Evolutionary conservation across 805 yeast genomes (phyloP).

Genomic region (Suhomyces pyralidae): DNA sequence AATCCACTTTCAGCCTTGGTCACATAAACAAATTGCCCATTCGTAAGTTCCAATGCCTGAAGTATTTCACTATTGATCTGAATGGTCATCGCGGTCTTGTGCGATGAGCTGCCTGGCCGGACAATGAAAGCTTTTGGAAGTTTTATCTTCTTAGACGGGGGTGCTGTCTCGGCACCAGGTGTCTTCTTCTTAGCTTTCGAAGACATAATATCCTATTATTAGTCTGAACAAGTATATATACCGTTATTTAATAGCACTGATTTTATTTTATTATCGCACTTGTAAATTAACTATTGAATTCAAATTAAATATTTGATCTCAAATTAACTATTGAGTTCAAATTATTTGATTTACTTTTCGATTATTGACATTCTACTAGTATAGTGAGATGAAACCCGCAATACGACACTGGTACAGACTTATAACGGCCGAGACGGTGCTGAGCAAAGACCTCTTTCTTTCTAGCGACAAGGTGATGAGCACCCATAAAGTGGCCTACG

Average conservation of each 20-base stretch:
- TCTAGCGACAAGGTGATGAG: conserved; percentile 10
- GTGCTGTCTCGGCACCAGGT: conserved; percentile 9
- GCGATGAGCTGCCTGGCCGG: conserved; percentile 25
- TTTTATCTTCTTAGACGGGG: conserved; percentile 29
- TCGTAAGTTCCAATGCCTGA: conserved; percentile 43
- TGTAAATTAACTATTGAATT: too few species aligned
- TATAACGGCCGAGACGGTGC: conserved; percentile 14
- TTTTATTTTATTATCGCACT: too few species aligned
- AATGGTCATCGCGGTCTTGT: conserved; percentile 25
- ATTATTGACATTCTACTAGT: too few species aligned
- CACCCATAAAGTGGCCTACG: conserved; percentile 9
- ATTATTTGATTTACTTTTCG: too few species aligned
- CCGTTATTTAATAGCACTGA: too few species aligned
- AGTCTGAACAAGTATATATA: too few species aligned
- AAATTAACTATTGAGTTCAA: too few species aligned
- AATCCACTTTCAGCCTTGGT: conserved; percentile 41
- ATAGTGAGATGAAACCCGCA: neutral
- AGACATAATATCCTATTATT: too few species aligned
- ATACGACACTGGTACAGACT: neutral
- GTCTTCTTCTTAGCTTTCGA: conserved; percentile 25
- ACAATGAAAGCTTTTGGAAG: conserved; percentile 41
- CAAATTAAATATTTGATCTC: too few species aligned
- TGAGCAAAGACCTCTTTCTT: conserved; percentile 22
- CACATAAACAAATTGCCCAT: conserved; percentile 46
- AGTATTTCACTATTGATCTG: conserved; percentile 43